Percentiles rank a stretch among this genome's conserved stretches.
Conservation (phyloP, 2,329 filamentous ascomycete species). For the Chrysoporthe cubensis region DNA sequence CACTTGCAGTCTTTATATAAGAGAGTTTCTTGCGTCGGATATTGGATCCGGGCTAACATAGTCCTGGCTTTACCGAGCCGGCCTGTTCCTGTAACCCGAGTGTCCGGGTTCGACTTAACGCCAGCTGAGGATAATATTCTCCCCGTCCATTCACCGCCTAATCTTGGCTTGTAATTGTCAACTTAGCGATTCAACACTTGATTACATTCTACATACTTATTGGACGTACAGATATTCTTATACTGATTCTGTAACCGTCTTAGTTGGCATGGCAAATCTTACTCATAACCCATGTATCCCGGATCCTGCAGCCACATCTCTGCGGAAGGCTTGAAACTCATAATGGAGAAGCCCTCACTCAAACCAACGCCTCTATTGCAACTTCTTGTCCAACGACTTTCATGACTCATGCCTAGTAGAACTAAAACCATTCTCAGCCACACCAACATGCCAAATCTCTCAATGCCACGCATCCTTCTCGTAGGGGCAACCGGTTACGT, state of each 20-base stretch:
- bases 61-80: no score
- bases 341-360: neutral
- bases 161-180: neutral
- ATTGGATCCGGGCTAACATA: no score
- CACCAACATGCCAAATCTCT: neutral
- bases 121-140: neutral
- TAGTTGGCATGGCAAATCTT: conserved; percentile 5
- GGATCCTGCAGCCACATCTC: no score
- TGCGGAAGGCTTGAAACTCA: neutral
- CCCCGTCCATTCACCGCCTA: neutral
- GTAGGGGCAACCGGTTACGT: conserved; percentile 36
- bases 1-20: no score
- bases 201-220: neutral
- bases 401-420: neutral
- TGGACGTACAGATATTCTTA: neutral
- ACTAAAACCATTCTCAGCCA: neutral
- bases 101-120: neutral
- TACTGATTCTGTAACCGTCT: neutral
- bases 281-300: conserved; percentile 10
- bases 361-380: no score
- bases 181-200: neutral
- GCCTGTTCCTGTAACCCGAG: no score
- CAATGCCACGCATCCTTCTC: conserved; percentile 31
- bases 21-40: no score
- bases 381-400: neutral